These are phyloP conservation scores for Curvularia sp. DNA, from an alignment of 2,329 filamentous ascomycete genomes.

Conservation along the genomic window DNA sequence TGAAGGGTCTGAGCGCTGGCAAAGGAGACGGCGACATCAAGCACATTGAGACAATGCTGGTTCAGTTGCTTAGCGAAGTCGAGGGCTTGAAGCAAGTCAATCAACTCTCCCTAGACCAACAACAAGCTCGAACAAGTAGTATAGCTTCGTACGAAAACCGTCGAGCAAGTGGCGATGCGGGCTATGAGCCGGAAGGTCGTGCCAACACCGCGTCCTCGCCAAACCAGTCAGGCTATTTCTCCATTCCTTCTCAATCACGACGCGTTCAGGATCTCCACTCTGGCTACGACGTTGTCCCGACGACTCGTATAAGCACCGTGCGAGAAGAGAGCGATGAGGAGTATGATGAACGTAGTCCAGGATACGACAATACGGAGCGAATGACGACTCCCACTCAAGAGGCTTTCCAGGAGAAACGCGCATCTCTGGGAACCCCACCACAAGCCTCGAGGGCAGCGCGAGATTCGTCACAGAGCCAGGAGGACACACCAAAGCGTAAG, in stretches of 20 bases:
- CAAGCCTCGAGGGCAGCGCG: conserved; percentile 51
- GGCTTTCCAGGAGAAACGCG: conserved; percentile 48
- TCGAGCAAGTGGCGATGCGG: conserved; percentile 71
- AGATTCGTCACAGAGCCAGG: conserved; percentile 68
- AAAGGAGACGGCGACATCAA: conserved; percentile 88
- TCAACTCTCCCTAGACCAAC: conserved; percentile 42
- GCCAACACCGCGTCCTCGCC: conserved; percentile 77
- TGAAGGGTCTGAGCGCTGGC: conserved; percentile 80
- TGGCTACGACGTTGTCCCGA: conserved; percentile 62
- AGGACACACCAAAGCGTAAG: conserved; percentile 83
- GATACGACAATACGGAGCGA: conserved; percentile 65
- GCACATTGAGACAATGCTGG: conserved; percentile 74
- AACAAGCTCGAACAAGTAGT: conserved; percentile 54
- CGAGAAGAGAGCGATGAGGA: conserved; percentile 83
- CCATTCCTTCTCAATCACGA: conserved; percentile 63
- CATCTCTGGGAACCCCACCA: conserved; percentile 61
- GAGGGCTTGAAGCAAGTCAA: conserved; percentile 66
- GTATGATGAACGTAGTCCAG: conserved; percentile 65
- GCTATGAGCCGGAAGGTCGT: conserved; percentile 84
- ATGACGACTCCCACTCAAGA: conserved; percentile 69
- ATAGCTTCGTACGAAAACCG: conserved; percentile 74
- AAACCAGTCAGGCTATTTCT: conserved; percentile 78
- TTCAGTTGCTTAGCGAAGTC: conserved; percentile 90
- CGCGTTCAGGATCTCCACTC: conserved; percentile 55
- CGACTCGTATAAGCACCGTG: conserved; percentile 89